phyloP scores from a whole-genome alignment of 441 rosid species.

The Adansonia gregorii region DNA sequence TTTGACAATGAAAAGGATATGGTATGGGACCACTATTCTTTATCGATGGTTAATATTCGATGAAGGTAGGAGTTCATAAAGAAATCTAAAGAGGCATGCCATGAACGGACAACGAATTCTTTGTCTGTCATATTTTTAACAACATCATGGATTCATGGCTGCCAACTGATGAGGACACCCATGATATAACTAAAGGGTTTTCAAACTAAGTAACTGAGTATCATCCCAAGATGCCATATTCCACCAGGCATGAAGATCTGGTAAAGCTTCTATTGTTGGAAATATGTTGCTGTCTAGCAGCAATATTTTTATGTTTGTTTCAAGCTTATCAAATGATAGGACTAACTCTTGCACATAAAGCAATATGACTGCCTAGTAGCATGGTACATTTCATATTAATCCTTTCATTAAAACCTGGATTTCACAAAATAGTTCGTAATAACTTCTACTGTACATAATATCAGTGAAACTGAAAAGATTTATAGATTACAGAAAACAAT shows the following conservation, averaged over 20 bases:
- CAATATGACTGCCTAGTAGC: not conserved
- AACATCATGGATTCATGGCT: not conserved
- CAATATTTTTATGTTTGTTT: not conserved
- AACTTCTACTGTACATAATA: not conserved
- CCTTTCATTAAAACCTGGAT: not conserved
- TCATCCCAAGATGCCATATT: not conserved
- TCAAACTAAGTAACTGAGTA: conserved; percentile 6
- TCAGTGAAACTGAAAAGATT: not conserved
- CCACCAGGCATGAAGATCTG: not conserved
- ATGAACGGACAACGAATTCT: not conserved
- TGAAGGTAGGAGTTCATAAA: not conserved
- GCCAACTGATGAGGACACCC: not conserved
- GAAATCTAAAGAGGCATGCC: conserved; percentile 7
- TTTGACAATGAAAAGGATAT: conserved; percentile 16
- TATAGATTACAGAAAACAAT: not conserved
- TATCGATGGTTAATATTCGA: not conserved
- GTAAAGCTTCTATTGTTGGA: not conserved
- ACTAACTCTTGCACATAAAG: not conserved
- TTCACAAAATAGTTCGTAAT: not conserved
- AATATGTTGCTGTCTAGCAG: not conserved
- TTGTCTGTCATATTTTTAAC: not conserved
- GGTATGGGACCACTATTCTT: not conserved
- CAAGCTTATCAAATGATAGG: not conserved
- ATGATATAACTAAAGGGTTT: not conserved
- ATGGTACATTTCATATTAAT: not conserved